Conservation (phyloP, 2,329 filamentous ascomycete genomes). For the Scedosporium dehoogii region DNA sequence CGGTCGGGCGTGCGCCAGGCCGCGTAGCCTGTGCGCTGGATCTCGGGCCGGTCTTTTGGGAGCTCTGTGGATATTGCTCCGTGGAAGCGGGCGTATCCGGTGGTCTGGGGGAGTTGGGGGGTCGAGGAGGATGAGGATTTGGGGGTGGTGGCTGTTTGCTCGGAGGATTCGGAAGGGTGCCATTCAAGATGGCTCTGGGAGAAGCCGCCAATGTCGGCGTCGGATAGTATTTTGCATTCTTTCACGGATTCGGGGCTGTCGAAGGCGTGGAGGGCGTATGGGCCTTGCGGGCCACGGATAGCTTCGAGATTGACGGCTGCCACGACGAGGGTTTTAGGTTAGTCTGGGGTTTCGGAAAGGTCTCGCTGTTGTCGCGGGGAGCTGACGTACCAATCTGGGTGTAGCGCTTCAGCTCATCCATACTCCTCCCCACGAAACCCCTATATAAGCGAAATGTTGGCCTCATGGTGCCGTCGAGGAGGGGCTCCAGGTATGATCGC, state of each 20-base stretch:
- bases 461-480: constrained; percentile 30
- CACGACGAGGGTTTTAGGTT: not conserved
- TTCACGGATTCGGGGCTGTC: constrained; percentile 33
- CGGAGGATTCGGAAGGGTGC: constrained; percentile 23
- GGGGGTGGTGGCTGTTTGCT: constrained; percentile 7
- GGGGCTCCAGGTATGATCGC: not conserved
- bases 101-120: constrained; percentile 11
- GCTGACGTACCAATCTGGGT: constrained; percentile 39
- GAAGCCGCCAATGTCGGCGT: constrained; percentile 77
- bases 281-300: constrained; percentile 52
- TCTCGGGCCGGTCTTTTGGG: constrained; percentile 60
- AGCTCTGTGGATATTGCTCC: constrained; percentile 81
- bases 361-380: not conserved
- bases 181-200: constrained; percentile 66
- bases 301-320: constrained; percentile 61
- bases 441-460: constrained; percentile 34
- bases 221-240: constrained; percentile 70
- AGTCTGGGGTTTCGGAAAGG: not conserved
- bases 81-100: constrained; percentile 66
- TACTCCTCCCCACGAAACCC: constrained; percentile 47
- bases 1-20: constrained; percentile 80
- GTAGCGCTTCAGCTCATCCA: constrained; percentile 50
- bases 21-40: constrained; percentile 77
- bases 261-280: constrained; percentile 58
- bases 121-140: constrained; percentile 7